Evolutionary conservation across 768 basidiomycete genomes (phyloP).

Genomic region (Daedalea quercina): DNA sequence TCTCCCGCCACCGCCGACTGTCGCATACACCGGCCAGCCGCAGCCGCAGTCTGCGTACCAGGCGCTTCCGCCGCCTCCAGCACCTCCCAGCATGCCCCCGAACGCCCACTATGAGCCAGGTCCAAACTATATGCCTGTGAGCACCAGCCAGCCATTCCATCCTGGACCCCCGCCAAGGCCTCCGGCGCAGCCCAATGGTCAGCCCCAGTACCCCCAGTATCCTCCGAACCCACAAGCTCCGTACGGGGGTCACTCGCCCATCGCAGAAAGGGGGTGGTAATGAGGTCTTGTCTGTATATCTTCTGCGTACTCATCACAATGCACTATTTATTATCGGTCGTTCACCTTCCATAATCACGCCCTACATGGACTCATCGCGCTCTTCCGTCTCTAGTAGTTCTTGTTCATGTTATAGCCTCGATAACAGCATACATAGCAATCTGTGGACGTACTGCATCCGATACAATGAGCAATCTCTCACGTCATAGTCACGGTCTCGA

Average conservation of each 20-base stretch:
- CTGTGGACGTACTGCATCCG: slow-evolving; percentile 4
- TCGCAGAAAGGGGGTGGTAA: neutral
- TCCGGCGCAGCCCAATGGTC: slow-evolving; percentile 10
- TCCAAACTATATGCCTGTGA: slow-evolving; percentile 1
- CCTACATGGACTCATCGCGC: slow-evolving; percentile 3
- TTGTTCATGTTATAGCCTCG: neutral
- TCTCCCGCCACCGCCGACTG: slow-evolving; percentile 32
- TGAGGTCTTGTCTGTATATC: neutral
- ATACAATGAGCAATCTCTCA: neutral
- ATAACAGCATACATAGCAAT: neutral
- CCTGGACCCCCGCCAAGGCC: slow-evolving; percentile 23
- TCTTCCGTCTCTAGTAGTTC: neutral
- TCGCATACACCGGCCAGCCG: slow-evolving; percentile 25
- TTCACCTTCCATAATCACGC: neutral
- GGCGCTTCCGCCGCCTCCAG: slow-evolving; percentile 17
- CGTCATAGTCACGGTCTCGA: neutral
- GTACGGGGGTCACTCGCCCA: slow-evolving; percentile 13
- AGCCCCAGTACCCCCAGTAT: slow-evolving; percentile 12
- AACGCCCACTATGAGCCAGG: slow-evolving; percentile 8
- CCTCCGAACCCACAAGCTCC: neutral
- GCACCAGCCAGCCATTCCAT: slow-evolving; percentile 16
- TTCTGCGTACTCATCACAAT: neutral
- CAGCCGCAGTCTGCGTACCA: slow-evolving; percentile 11
- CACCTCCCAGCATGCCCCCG: slow-evolving; percentile 15
- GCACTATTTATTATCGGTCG: slow-evolving; percentile 1